Percentiles rank a stretch among this genome's conserved stretches.
phyloP scores from a whole-genome alignment of 208 protist genomes.

The Trypanosoma brucei region DNA sequence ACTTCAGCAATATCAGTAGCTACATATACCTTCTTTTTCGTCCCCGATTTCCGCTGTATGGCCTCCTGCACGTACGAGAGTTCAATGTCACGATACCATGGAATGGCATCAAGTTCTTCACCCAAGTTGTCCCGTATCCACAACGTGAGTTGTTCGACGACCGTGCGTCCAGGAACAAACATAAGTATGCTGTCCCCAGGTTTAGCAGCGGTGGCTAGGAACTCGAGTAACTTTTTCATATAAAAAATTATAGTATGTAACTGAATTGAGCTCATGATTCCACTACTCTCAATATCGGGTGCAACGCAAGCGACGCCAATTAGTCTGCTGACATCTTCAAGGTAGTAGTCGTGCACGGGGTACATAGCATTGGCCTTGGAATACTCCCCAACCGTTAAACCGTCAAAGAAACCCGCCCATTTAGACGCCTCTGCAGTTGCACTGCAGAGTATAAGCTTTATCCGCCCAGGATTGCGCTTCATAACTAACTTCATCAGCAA shows the following conservation, averaged over 20 bases:
- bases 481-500: slow-evolving; percentile 83
- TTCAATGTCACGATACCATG: slow-evolving; percentile 83
- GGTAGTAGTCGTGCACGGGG: slow-evolving; percentile 71
- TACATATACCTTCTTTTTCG: slow-evolving; percentile 90
- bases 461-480: slow-evolving; percentile 43
- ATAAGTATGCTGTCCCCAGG: slow-evolving; percentile 87
- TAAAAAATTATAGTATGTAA: slow-evolving; percentile 60
- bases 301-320: slow-evolving; percentile 38
- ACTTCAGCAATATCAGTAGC: slow-evolving; percentile 97
- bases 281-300: slow-evolving; percentile 22
- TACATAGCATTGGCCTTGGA: slow-evolving; percentile 55
- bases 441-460: slow-evolving; percentile 86
- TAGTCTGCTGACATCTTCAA: slow-evolving; percentile 69
- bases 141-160: slow-evolving; percentile 53
- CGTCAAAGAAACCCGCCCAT: slow-evolving; percentile 78
- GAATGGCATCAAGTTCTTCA: slow-evolving; percentile 70
- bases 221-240: slow-evolving; percentile 54
- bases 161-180: slow-evolving; percentile 89
- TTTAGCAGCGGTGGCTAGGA: slow-evolving; percentile 42
- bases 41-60: slow-evolving; percentile 73
- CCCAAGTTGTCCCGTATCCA: slow-evolving; percentile 60
- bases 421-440: slow-evolving; percentile 83
- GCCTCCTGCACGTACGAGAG: slow-evolving; percentile 86
- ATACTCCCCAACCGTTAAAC: slow-evolving; percentile 60
- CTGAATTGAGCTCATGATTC: slow-evolving; percentile 48